Base-by-base conservation (phyloP, 208 protist species). In the Crithidia sp. region DNA sequence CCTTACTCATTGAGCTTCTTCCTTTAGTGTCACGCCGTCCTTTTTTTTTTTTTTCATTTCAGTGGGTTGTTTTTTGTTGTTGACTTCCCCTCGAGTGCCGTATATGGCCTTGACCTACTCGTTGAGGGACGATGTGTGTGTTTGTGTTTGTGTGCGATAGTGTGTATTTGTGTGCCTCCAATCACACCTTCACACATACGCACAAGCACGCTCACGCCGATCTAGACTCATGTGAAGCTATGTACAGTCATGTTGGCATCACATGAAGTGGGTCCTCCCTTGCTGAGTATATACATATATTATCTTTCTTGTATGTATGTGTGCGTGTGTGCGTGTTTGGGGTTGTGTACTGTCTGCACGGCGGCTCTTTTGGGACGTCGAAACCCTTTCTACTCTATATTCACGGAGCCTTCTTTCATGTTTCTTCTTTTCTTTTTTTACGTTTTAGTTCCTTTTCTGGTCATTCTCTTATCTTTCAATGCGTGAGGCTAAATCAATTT, bases 31-130 rank as follows among this genome's bases (percentile, higher is more conserved):
- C 12, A 14, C 16, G 5, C 55, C 44, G 55, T 58, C 53, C 41
- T 68, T 40, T 77, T 71, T 68, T 64, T 60, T 77, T 71, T 58
- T 63, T 58, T 37, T 17, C 28, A 1, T 28, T 58, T 58, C 3
- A 54, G 17, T 72, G 49, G 69, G 43, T 49, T 57, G 65, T 52
- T 77, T 56, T 66, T 62, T 55, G 77, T 63, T 77, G 43, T 67
- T 63, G 12, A 76, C 76, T 66, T 68, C 45, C 47, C 73, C 41
- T 45, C 16, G n/a, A 39, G 43, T 57, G 36, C 5, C 36, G 12
- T 19, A 17, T 7, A 53, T 65, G 7, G 4, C 28, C 10, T 13
- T 57, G 37, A 8, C 8, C 28, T 28, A 28, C 28, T 1, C 28
- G 28, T 28, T 28, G 28, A 28, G 28, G 28, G 28, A 28, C 28